Percentiles rank a stretch among this genome's conserved stretches.
phyloP scores from a whole-genome alignment of 805 yeast species.

The Priceomyces fermenticarens region DNA sequence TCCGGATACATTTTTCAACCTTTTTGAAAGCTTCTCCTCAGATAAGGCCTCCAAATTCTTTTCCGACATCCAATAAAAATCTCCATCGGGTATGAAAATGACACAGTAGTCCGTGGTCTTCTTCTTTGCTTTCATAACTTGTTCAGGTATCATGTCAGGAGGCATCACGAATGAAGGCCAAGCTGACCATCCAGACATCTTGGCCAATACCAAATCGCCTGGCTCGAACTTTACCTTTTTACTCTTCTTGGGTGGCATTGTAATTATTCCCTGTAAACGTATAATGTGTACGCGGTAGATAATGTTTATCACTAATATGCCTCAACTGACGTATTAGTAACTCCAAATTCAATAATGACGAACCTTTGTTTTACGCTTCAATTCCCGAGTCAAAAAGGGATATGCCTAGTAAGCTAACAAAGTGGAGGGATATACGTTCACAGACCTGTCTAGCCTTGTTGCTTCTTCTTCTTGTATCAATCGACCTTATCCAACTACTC shows the following conservation, averaged over 20 bases:
- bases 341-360: too few species aligned
- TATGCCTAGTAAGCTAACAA: too few species aligned
- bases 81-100: conserved; percentile 46
- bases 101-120: conserved; percentile 38
- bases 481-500: too few species aligned
- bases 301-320: too few species aligned
- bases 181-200: conserved; percentile 43
- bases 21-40: conserved; percentile 24
- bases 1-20: conserved; percentile 26
- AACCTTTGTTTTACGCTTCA: too few species aligned
- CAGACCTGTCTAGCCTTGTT: too few species aligned
- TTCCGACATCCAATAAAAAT: conserved; percentile 43
- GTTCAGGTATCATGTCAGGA: conserved; percentile 29
- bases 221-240: conserved; percentile 21
- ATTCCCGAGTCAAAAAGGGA: too few species aligned
- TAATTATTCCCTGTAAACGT: too few species aligned
- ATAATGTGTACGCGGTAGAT: too few species aligned
- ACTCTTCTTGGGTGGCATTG: conserved; percentile 34
- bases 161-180: conserved; percentile 54
- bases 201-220: conserved; percentile 42
- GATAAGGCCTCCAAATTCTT: conserved; percentile 32
- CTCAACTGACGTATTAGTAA: too few species aligned
- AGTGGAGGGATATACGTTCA: too few species aligned
- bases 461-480: too few species aligned
- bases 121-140: conserved; percentile 33